Evolutionary conservation across 176 grass and related monocot genomes (phyloP).

Genomic region (Paspalum notatum): DNA sequence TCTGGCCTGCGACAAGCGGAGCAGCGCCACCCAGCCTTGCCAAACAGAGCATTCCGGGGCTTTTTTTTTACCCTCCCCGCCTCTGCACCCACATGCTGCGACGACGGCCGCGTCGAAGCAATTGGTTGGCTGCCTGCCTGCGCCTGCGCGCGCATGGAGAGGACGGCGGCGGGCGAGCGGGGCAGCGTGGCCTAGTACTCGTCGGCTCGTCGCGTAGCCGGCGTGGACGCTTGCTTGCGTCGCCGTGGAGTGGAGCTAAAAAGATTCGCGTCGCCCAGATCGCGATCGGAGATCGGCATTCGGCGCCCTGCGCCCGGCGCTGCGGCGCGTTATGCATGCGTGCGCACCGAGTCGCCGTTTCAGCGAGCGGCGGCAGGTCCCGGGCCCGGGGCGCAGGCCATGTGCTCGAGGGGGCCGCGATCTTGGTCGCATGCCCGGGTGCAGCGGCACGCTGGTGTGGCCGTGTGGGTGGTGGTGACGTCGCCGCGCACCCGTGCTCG

Average conservation of each 20-base stretch:
- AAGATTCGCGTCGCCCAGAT: background rate
- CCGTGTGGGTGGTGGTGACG: no score
- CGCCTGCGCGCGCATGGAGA: background rate
- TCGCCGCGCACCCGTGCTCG: background rate
- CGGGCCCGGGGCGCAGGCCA: background rate
- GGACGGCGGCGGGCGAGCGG: background rate
- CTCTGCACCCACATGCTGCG: conserved; percentile 30
- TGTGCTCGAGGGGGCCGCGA: conserved; percentile 32
- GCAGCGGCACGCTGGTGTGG: background rate
- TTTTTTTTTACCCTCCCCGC: background rate
- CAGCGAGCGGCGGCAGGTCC: background rate
- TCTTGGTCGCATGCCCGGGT: conserved; percentile 31
- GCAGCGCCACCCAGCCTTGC: background rate
- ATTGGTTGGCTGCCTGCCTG: background rate
- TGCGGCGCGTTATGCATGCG: background rate
- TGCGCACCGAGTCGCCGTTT: background rate
- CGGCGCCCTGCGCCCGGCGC: background rate
- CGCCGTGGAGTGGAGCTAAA: background rate
- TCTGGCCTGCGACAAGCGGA: conserved; percentile 15
- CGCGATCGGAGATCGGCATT: background rate
- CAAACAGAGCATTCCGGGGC: conserved; percentile 17
- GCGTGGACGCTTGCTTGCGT: conserved; percentile 1
- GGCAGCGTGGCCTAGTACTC: background rate
- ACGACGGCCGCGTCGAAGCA: conserved; percentile 21
- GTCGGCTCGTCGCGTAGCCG: conserved; percentile 16